Base-by-base conservation (phyloP, 2,329 filamentous ascomycete species). In the Fusarium transvaalense region DNA sequence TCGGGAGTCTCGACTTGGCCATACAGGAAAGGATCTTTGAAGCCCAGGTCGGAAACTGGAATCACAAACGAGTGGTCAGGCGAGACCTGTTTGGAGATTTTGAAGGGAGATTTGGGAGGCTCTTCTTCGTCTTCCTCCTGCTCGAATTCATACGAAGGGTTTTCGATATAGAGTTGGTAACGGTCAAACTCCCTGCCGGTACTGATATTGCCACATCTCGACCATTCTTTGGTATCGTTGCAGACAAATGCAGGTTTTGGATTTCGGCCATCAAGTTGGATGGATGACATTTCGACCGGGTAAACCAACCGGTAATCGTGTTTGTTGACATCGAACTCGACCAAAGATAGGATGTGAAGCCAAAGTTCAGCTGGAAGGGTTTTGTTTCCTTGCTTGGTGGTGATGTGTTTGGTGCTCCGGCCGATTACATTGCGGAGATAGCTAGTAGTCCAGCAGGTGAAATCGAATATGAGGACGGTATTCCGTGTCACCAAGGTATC, bases 401-500 rank as follows among this genome's bases (percentile, higher is more conserved):
- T 17, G 12, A 51, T 51, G 3, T 9, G 0, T 0, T 3, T 1
- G 2, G 29, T 2, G 3, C n/a, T 32, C 1, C 27, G n/a, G 3
- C 19, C 1, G 2, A 57, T 19, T 1, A 27, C 29, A 3, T 8
- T 19, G 7, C 19, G 21, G 15, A 63, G 14, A 4, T 56, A 64
- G 10, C 17, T 12, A 29, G 6, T 8, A 13, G 13, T n/a, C 38
- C 41, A 29, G 3, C 12, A 4, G 19, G 9, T 27, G 0, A 17
- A 0, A 12, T 47, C 10, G 2, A 63, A 2, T 3, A 64, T 19
- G 12, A 47, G 51, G 7, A 63, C 25, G 4, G 51, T 21, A 3
- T 38, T 23, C 0, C 10, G 5, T 3, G 19, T 4, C 0, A 52
- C 4, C 5, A 38, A 21, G 0, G 1, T 0, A 0, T 41, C 10